Conservation (phyloP, 805 yeast species). For the Jamesozyma piceae region DNA sequence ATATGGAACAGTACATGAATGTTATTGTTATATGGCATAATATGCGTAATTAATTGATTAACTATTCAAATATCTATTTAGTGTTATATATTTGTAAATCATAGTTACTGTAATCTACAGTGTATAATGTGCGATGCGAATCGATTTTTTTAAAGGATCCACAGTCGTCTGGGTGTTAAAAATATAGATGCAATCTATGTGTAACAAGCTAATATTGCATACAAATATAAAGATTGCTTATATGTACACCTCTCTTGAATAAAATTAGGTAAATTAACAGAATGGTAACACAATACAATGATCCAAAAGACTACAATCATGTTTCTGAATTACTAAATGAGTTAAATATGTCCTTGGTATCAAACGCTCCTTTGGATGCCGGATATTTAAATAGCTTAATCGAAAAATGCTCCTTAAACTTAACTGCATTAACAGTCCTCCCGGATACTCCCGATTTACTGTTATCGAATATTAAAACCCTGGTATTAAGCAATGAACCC, state of each 20-base stretch:
- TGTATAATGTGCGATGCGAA: no score
- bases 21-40: no score
- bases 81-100: no score
- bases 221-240: no score
- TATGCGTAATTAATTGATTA: no score
- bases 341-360: constrained; percentile 6
- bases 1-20: no score
- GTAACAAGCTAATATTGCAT: no score
- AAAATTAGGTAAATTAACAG: background rate
- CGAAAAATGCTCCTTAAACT: constrained; percentile 14
- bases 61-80: no score
- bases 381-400: constrained; percentile 4
- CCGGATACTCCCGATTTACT: constrained; percentile 10
- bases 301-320: background rate
- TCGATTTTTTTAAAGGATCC: no score
- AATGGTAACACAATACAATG: background rate
- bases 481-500: constrained; percentile 6
- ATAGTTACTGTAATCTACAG: no score
- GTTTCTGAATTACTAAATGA: background rate
- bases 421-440: constrained; percentile 10
- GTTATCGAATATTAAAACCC: constrained; percentile 12
- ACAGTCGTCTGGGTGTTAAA: no score
- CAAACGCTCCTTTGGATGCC: background rate
- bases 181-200: no score
- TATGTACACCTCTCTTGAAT: background rate